Evolutionary conservation across 2,329 filamentous ascomycete genomes (phyloP).

Genomic region (Apiospora hydei): DNA sequence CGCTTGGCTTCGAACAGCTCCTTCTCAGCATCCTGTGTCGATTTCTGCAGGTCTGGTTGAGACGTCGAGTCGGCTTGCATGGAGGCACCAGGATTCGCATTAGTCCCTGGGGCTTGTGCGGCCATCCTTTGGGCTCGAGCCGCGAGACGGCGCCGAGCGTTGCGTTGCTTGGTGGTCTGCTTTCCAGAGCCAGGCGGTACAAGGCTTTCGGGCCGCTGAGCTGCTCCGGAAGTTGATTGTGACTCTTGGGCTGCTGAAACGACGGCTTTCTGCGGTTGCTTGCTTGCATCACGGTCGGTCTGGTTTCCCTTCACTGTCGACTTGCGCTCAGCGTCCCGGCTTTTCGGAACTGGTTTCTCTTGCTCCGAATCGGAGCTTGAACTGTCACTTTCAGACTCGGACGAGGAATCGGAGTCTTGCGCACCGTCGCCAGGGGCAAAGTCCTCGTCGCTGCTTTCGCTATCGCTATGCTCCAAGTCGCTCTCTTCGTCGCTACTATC

Average conservation of each 20-base stretch:
- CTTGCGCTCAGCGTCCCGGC: neutral
- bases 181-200: conserved; percentile 47
- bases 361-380: conserved; percentile 13
- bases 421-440: conserved; percentile 25
- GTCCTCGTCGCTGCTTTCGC: conserved; percentile 31
- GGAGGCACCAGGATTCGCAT: neutral
- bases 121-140: conserved; percentile 42
- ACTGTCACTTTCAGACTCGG: conserved; percentile 28
- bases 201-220: conserved; percentile 25
- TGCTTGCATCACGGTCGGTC: neutral
- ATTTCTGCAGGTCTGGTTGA: neutral
- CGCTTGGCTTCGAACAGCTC: conserved; percentile 58
- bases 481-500: conserved; percentile 24
- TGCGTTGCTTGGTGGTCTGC: conserved; percentile 57
- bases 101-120: conserved; percentile 27
- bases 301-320: neutral
- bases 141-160: conserved; percentile 54
- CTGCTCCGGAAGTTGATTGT: neutral
- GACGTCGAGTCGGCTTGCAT: conserved; percentile 2
- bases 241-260: neutral
- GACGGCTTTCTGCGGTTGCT: neutral
- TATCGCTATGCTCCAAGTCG: neutral
- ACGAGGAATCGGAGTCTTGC: conserved; percentile 24
- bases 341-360: neutral
- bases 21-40: conserved; percentile 36